phyloP scores from a whole-genome alignment of 2,329 filamentous ascomycete genomes.

The Emydomyces testavorans region DNA sequence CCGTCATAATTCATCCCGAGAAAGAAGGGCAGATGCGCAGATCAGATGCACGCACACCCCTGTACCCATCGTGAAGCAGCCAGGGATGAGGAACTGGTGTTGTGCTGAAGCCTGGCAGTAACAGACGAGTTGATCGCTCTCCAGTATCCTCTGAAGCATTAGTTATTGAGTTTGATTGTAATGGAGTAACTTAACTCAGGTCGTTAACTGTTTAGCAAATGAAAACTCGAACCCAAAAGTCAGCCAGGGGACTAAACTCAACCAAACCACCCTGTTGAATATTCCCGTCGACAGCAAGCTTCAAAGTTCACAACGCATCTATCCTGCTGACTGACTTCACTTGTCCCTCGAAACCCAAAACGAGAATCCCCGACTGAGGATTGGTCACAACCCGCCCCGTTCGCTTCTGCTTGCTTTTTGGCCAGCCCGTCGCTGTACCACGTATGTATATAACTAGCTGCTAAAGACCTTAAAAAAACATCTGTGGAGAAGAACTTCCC shows the following conservation, averaged over 20 bases:
- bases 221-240: background rate
- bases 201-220: background rate
- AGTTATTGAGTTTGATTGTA: background rate
- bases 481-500: too few relatives aligned
- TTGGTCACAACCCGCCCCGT: background rate
- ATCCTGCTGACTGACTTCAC: background rate
- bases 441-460: background rate
- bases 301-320: too few relatives aligned
- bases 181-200: background rate
- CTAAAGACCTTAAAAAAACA: too few relatives aligned
- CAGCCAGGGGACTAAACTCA: background rate
- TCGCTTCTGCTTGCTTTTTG: slow-evolving; percentile 8
- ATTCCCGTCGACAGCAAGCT: background rate
- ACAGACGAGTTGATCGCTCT: too few relatives aligned
- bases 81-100: background rate
- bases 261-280: background rate
- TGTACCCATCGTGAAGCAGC: background rate
- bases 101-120: background rate
- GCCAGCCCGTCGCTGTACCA: background rate
- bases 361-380: background rate
- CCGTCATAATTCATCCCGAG: background rate
- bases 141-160: too few relatives aligned
- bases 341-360: background rate
- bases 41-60: slow-evolving; percentile 3
- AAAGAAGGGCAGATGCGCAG: background rate